Conservation (phyloP, 1,284 basidiomycete species). For the Cutaneotrichosporon dermatis region DNA sequence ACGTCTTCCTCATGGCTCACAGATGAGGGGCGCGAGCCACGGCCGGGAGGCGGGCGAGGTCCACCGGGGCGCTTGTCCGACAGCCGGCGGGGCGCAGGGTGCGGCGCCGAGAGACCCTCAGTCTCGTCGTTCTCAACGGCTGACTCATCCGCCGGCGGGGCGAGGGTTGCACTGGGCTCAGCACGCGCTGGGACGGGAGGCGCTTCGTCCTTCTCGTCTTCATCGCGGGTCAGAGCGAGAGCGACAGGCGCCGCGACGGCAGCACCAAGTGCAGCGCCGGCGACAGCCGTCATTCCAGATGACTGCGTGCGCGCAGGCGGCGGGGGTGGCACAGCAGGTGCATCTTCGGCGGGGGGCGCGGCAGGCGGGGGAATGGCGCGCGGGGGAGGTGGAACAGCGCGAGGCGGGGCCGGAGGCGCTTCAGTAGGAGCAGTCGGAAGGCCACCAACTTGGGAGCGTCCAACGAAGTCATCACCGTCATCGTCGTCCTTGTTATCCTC, state of each 20-base stretch:
- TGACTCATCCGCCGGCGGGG: neutral
- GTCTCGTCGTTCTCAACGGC: neutral
- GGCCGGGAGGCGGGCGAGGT: neutral
- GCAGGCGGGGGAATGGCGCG: neutral
- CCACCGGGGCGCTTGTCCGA: constrained; percentile 2
- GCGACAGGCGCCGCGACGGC: neutral
- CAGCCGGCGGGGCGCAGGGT: neutral
- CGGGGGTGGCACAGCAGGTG: constrained; percentile 3
- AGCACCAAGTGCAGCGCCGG: neutral
- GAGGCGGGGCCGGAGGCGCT: constrained; percentile 14
- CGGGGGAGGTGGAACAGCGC: constrained; percentile 14
- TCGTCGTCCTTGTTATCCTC: constrained; percentile 35
- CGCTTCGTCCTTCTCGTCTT: constrained; percentile 15
- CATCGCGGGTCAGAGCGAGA: neutral
- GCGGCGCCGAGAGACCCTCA: neutral
- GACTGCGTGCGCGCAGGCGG: constrained; percentile 20
- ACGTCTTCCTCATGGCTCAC: too few relatives aligned
- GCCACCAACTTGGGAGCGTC: constrained; percentile 21
- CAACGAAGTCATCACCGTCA: constrained; percentile 29
- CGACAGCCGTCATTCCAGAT: neutral
- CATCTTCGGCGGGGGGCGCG: constrained; percentile 2
- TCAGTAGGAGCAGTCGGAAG: constrained; percentile 8
- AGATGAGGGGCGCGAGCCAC: too few relatives aligned
- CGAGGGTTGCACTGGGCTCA: neutral
- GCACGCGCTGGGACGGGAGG: constrained; percentile 3